Percentiles rank a stretch among this genome's conserved stretches.
Evolutionary conservation across 495 filamentous ascomycete genomes (phyloP).

Genomic region (Penicillium desertorum): DNA sequence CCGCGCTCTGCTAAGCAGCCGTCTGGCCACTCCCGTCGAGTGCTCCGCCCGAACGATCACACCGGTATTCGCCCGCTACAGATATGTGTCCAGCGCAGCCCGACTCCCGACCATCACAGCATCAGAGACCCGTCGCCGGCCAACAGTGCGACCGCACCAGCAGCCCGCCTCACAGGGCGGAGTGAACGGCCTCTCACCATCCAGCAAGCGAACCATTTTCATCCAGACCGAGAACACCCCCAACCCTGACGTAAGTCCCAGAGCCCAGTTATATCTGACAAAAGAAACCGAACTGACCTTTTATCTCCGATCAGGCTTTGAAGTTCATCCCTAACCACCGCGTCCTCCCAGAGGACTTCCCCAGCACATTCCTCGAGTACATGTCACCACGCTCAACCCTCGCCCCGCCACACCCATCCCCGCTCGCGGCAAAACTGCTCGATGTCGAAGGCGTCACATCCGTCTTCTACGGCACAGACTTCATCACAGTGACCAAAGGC

Average conservation of each 20-base stretch:
- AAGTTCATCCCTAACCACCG: constrained; percentile 91
- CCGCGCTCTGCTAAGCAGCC: constrained; percentile 32
- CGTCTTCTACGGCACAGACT: constrained; percentile 94
- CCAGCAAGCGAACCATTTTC: constrained; percentile 76
- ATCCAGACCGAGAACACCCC: constrained; percentile 96
- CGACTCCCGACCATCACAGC: constrained; percentile 50
- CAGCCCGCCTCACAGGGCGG: constrained; percentile 36
- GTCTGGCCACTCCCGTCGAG: constrained; percentile 32
- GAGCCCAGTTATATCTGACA: not conserved
- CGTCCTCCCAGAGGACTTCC: constrained; percentile 70
- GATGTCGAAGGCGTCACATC: constrained; percentile 87
- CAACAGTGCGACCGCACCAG: constrained; percentile 48
- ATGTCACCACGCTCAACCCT: constrained; percentile 83
- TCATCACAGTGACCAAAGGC: constrained; percentile 93
- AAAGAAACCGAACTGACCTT: not conserved
- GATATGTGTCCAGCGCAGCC: constrained; percentile 41
- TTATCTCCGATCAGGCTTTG: constrained; percentile 53
- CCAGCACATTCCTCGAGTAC: constrained; percentile 84
- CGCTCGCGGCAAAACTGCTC: constrained; percentile 83
- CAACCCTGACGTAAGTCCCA: constrained; percentile 70
- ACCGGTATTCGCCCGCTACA: constrained; percentile 33
- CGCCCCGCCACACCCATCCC: constrained; percentile 87
- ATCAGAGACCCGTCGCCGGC: constrained; percentile 47
- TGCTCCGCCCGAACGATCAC: constrained; percentile 28
- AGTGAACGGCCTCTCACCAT: constrained; percentile 38